Evolutionary conservation across 2,329 filamentous ascomycete species (phyloP), one percentile per base, ranked within the genome.

Genomic region (Fusarium staphyleae): DNA sequence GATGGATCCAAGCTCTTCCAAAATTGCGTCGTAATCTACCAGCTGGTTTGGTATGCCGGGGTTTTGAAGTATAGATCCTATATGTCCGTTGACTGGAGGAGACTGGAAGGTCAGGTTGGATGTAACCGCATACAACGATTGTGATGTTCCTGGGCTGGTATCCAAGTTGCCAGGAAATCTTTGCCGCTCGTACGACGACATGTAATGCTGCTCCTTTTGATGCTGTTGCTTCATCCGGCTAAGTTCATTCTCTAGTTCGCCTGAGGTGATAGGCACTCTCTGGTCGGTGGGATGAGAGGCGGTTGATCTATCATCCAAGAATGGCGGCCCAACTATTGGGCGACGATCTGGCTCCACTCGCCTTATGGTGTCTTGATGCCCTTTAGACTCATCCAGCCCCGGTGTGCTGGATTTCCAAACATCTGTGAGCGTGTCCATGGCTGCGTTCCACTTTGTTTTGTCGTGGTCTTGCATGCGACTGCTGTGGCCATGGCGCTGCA

Each of bases 1-100:
- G 33, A 80, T 76, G n/a, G 78, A 78, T 14, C 77, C 77, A 22
- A 83, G 72, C 47, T 82, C 79, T 46, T 81, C 79, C 36, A 82
- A 66, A n/a, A 82, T 76, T 3, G 79, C 77, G 43, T 82, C 79
- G 60, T 82, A 81, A 54, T 82, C 79, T 4, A 80, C 52, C 15
- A 66, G 40, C 46, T 68, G 64, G 33, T 49, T 64, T 29, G 57
- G 54, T 37, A 62, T 66, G 30, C 52, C 55, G 24, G 60, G 50
- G 35, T 46, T 51, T 22, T 63, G 58, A 28, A 65, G 50, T 3
- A 67, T 43, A 18, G 57, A 55, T n/a, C 66, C 60, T 22, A 52
- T 50, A 2, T 64, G 65, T 1, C 59, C 53, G 14, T 52, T 54
- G 8, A 65, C 22, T 3, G 65, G 51, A 22, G 66, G 60, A 5